Evolutionary conservation across 1,284 basidiomycete species (phyloP).

Genomic region (Ganoderma boninense): DNA sequence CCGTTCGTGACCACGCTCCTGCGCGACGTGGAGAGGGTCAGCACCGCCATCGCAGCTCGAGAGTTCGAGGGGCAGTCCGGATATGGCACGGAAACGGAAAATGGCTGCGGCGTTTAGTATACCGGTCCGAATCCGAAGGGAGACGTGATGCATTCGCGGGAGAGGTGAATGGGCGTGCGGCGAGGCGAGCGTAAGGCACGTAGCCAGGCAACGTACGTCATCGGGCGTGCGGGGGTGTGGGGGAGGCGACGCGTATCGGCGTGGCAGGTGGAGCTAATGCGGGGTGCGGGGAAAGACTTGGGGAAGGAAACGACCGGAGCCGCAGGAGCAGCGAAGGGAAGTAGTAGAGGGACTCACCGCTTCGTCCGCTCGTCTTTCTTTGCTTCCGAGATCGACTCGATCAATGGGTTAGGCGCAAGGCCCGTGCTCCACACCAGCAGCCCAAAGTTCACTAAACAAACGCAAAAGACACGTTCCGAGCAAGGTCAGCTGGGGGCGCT

Average conservation of each 20-base stretch:
- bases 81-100: not conserved
- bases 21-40: not conserved
- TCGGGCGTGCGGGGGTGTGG: conserved; percentile 1
- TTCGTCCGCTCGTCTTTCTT: conserved; percentile 70
- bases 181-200: not conserved
- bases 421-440: conserved; percentile 90
- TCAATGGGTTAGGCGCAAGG: conserved; percentile 81
- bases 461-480: not conserved
- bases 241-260: not conserved
- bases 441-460: conserved; percentile 72
- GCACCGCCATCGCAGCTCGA: conserved; percentile 10
- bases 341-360: conserved; percentile 50
- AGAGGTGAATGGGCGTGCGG: not conserved
- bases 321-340: not conserved
- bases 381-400: conserved; percentile 66
- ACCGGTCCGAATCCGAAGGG: conserved; percentile 1
- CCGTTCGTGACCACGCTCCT: conserved; percentile 68
- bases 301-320: not conserved
- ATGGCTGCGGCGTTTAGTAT: not conserved
- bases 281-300: not conserved
- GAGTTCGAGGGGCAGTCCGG: not conserved
- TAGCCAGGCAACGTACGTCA: conserved; percentile 8
- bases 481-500: conserved; percentile 15
- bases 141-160: not conserved
- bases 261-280: not conserved